Conservation (phyloP, 192 early-diverging fungal genomes). For the Podila verticillata region DNA sequence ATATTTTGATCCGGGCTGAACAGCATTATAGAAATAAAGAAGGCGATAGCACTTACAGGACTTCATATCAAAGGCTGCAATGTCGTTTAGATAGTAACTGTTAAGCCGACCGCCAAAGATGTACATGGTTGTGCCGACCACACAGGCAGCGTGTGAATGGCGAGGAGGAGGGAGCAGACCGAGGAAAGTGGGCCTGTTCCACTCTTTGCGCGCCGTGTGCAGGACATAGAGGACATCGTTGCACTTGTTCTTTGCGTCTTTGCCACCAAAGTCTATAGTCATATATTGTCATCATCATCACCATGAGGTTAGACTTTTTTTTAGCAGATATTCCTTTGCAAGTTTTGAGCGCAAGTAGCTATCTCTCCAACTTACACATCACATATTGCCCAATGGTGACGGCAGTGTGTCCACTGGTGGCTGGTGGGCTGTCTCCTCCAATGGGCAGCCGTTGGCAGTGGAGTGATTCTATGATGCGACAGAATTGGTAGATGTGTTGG, state of each 20-base stretch:
- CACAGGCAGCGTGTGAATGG: constrained; percentile 59
- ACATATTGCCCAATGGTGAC: constrained; percentile 57
- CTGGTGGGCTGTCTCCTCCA: constrained; percentile 53
- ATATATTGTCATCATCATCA: background rate
- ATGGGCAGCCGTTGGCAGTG: constrained; percentile 47
- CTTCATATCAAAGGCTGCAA: constrained; percentile 58
- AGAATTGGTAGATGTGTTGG: background rate
- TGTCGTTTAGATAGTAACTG: constrained; percentile 58
- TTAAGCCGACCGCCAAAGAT: constrained; percentile 58
- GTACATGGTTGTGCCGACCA: constrained; percentile 58
- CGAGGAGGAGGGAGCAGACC: constrained; percentile 51
- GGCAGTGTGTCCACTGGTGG: constrained; percentile 51
- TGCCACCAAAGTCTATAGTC: constrained; percentile 43
- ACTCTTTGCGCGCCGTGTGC: constrained; percentile 50
- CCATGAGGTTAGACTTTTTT: background rate
- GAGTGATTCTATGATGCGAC: constrained; percentile 25
- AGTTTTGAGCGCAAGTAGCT: background rate
- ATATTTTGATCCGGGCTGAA: background rate
- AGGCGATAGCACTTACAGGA: constrained; percentile 46
- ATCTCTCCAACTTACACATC: constrained; percentile 38
- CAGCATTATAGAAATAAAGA: background rate
- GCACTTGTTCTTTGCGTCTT: constrained; percentile 35
- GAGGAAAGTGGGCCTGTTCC: constrained; percentile 56
- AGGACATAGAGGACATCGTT: constrained; percentile 24
- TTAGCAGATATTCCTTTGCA: background rate